Conservation (phyloP, 257 asterid species). For the Prunella vulgaris region DNA sequence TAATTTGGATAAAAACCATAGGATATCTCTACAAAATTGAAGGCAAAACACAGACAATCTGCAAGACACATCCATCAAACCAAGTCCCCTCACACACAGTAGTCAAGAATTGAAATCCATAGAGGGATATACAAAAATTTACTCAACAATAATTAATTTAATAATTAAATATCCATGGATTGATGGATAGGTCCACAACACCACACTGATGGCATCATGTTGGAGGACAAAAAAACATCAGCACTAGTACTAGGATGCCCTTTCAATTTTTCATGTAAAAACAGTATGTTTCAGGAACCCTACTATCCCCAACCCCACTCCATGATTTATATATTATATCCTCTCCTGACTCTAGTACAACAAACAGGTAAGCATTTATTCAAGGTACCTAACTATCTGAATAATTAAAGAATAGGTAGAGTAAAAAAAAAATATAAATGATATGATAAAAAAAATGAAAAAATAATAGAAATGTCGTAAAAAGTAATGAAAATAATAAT, state of each 20-base stretch:
- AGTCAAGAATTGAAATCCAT: neutral
- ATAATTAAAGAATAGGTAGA: neutral
- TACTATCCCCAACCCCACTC: neutral
- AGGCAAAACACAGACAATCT: neutral
- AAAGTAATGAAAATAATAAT: too few species aligned
- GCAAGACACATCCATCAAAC: neutral
- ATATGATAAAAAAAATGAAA: too few species aligned
- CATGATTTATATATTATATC: neutral
- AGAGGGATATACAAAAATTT: neutral
- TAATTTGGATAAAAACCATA: neutral
- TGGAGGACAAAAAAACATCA: constrained; percentile 25
- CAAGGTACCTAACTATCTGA: neutral
- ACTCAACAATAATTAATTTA: neutral
- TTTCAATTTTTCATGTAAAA: constrained; percentile 14
- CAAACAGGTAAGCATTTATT: constrained; percentile 10
- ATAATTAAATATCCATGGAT: neutral
- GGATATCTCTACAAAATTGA: neutral
- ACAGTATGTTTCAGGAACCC: constrained; percentile 10
- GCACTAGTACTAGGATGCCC: constrained; percentile 34
- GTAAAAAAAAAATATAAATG: too few species aligned
- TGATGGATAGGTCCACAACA: constrained; percentile 18
- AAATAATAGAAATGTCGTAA: too few species aligned
- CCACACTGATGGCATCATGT: constrained; percentile 16
- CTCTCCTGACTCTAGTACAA: neutral
- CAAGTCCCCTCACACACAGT: neutral